These are phyloP conservation scores for Melaleuca alternifolia DNA, from an alignment of 345 rosid species.

Conservation along the genomic window DNA sequence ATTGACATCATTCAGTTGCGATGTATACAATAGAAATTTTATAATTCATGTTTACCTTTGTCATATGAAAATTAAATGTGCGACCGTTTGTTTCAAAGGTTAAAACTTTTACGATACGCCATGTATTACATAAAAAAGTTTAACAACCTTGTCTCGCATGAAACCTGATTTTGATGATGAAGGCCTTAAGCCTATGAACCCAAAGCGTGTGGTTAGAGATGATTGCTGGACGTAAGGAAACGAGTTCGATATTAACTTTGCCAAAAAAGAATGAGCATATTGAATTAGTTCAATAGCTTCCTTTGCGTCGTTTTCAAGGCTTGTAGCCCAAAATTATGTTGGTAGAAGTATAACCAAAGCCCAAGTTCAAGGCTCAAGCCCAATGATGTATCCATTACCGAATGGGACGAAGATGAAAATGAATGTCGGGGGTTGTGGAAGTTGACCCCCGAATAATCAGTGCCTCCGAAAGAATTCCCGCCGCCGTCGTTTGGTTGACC, in stretches of 20 bases:
- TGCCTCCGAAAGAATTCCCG: neutral
- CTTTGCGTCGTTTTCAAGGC: neutral
- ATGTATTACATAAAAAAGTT: neutral
- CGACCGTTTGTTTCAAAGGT: neutral
- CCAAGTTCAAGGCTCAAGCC: neutral
- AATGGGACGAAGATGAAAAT: neutral
- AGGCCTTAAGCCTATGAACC: too few species aligned
- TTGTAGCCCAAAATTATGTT: neutral
- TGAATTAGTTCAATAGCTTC: neutral
- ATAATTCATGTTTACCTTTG: neutral
- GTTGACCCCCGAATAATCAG: neutral
- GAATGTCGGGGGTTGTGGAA: neutral
- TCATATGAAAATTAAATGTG: rapidly evolving
- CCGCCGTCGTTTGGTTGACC: neutral
- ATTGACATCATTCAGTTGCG: neutral
- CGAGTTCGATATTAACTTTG: too few species aligned
- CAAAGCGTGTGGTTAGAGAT: too few species aligned
- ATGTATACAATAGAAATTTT: neutral
- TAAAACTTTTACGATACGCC: neutral
- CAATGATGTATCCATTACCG: neutral
- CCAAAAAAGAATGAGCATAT: too few species aligned
- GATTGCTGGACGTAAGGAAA: too few species aligned
- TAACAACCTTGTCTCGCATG: neutral
- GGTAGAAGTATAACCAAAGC: neutral
- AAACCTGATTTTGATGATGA: neutral